Conservation (phyloP, 2,329 filamentous ascomycete species). For the Akanthomyces dipterigenus region DNA sequence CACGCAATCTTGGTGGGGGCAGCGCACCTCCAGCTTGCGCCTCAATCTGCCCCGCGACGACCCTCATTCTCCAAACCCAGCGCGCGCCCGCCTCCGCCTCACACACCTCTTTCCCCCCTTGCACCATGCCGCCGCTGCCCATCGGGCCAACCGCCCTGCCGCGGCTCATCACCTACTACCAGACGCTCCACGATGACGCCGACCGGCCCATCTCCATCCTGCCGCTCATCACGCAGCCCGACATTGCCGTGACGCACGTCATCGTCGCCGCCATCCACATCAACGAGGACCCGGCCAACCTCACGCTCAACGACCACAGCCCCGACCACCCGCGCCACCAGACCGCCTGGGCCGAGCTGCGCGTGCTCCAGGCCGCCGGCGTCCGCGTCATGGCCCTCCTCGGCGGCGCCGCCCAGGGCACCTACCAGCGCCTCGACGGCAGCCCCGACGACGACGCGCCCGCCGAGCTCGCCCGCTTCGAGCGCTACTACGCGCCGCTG, state of each 20-base stretch:
- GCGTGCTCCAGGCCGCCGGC: slow-evolving; percentile 62
- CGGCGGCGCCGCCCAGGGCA: slow-evolving; percentile 75
- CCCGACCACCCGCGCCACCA: slow-evolving; percentile 62
- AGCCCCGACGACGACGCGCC: slow-evolving; percentile 29
- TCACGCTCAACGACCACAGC: slow-evolving; percentile 75
- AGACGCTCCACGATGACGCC: slow-evolving; percentile 43
- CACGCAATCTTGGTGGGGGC: not conserved
- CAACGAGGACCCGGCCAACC: slow-evolving; percentile 56
- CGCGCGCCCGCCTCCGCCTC: not conserved
- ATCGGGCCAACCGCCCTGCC: slow-evolving; percentile 28
- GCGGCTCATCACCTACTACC: slow-evolving; percentile 46
- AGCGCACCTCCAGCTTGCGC: not conserved
- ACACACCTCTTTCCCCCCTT: not conserved
- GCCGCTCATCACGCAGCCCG: slow-evolving; percentile 41
- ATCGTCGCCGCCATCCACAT: slow-evolving; percentile 84
- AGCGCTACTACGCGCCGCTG: slow-evolving; percentile 66
- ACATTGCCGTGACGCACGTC: slow-evolving; percentile 63
- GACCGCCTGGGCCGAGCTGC: slow-evolving; percentile 72
- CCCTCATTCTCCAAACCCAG: not conserved
- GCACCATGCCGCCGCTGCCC: slow-evolving; percentile 27
- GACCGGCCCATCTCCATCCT: slow-evolving; percentile 45
- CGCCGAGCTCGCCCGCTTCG: slow-evolving; percentile 46
- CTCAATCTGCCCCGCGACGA: not conserved
- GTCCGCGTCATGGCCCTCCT: slow-evolving; percentile 82
- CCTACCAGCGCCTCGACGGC: slow-evolving; percentile 54